Base-by-base conservation (phyloP, 2,329 filamentous ascomycete species). In the Diplodia sapinea region DNA sequence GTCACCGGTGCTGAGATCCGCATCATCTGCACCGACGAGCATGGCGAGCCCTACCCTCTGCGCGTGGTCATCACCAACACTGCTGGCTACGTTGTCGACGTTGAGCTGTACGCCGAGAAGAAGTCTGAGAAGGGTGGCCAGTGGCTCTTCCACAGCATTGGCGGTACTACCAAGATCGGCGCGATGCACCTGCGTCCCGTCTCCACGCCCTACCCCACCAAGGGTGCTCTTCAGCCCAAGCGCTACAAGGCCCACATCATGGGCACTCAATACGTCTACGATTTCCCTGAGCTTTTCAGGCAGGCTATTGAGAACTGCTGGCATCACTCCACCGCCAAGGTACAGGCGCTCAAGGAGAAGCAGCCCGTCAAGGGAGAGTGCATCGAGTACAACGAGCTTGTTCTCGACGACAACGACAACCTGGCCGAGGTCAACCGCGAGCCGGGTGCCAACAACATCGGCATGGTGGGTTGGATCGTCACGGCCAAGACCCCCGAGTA, bases 231-330 rank as follows among this genome's bases (percentile, higher is more conserved):
- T 69, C 95, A 99, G 83, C 95, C 95, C 70, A 98, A 98, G 89
- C 89, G 95, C 74, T 98, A 99, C 89, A 97, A 97, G 90, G 95
- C 95, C 73, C 95, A 99, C 79, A 85, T 98, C 70, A 97, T 99
- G 94, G 95, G 95, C 71, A 99, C 95, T 33, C 95, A 99, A 82
- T 99, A 97, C 79, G 95, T 98, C 66, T 99, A 99, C 79, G 95
- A 99, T 81, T 99, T 99, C 90, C 95, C 95, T 36, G 95, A 99
- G 86, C 89, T 99, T 59, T 99, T 99, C 91, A 89, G 95, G 77
- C 95, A 98, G 82, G 93, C 95, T 54, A 93, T 97, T 77, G 93
- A 97, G 84, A 97, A 97, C 85, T 91, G 88, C 81, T 99, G 95
- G 95, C 82, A 84, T 76, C 89, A 90, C 79, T 88, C 89, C 67